Base-by-base conservation (phyloP, 2,329 filamentous ascomycete species). In the Trichophyton schoenleinii region DNA sequence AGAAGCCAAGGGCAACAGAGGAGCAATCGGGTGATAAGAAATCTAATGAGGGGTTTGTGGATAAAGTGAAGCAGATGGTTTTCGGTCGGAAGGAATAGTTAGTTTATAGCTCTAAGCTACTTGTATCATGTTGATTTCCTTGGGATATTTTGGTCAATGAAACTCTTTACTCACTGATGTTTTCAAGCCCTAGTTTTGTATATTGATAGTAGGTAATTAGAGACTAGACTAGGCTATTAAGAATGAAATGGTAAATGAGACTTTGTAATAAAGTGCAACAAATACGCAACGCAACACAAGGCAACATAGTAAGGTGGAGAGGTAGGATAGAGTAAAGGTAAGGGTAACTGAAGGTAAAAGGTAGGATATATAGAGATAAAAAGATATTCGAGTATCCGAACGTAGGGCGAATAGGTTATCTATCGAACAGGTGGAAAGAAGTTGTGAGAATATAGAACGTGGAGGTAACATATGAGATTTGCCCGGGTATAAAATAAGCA, bases 21-120 rank as follows among this genome's bases (percentile, higher is more conserved):
- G 46, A 63, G 64, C 71, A 74, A 31, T 7, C 28, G 28, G 28
- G 28, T 63, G 68, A 70, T 59, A 69, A 72, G 25, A 67, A 38
- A 65, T 58, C 9, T 38, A 60, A 25, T 58, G 70, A 73, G 58
- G 75, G 78, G 1, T 65, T 80, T 66, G 75, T 75, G 46, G 78
- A 80, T 70, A 79, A 76, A 67, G 67, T 80, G 70, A 81, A 80
- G 73, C 57, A 73, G 65, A 75, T 74, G 68, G 38, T 75, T 44
- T 65, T 75, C 38, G 72, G 72, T 44, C 67, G 67, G 61, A 71
- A 68, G 64, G 70, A 66, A 57, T 42, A 48, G 7, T 13, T 38
- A 38, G 9, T 13, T 38, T 13, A 13, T 38, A 38, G 34, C 18
- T 18, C 18, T 18, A 18, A 18, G 18, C 11, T 38, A 38, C 34